Evolutionary conservation across 2,329 filamentous ascomycete genomes (phyloP), one percentile per base, ranked within the genome.

Genomic region (Nemania bipapillata): DNA sequence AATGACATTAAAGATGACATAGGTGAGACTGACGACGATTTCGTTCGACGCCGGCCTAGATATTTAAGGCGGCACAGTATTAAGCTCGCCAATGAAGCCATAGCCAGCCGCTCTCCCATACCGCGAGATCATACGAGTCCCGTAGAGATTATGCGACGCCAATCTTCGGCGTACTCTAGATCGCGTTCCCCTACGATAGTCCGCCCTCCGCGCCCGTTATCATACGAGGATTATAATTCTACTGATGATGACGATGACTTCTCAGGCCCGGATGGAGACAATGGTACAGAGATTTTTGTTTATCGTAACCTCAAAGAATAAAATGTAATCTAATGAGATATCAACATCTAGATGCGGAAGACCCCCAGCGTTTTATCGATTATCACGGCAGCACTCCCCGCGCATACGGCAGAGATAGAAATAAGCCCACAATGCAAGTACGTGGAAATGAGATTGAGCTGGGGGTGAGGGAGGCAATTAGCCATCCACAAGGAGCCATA

Each of bases 71-170:
- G 28, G 32, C 40, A 30, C 2, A 32, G 52, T 8, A 37, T 61
- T 24, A 30, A 53, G 45, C 58, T 45, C 15, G 58, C 47, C 0
- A 61, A 61, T 35, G 32, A 40, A 35, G 45, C 45, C 9, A 61
- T 61, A 40, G 58, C 58, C 4, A 61, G 47, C 47, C 58, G 58
- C 20, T 45, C 45, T 52, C 11, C 58, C 30, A 8, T 26, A 24
- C 35, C 54, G 12, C 20, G 32, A 8, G 30, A 24, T 26, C 32
- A 35, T 35, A 35, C 32, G 32, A 35, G 32, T 35, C 32, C 32
- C 32, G 32, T 35, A 35, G 32, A 35, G n/a, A 22, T 20, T 28
- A 22, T 45, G 3, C 9, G n/a, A 24, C 54, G 54, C 15, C 22
- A 2, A 57, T 24, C 35, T 20, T 28, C 52, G 8, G 9, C n/a